Base-by-base conservation (phyloP, 225 moss, liverwort and hornwort genomes). In the Physcomitrium patens region DNA sequence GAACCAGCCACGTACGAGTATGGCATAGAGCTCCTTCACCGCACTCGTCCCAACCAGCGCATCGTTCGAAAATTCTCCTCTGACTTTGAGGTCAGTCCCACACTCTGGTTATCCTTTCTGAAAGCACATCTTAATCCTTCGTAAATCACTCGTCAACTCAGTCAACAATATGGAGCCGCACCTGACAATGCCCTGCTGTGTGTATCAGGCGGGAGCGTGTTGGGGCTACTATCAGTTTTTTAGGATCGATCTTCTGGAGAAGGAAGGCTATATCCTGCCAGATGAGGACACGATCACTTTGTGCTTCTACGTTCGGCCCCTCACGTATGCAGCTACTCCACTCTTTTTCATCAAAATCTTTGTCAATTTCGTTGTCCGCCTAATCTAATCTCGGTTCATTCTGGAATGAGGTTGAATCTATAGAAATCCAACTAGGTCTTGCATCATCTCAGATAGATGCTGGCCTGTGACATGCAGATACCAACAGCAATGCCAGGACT, bases 211-310 rank as follows among this genome's bases (percentile, higher is more conserved):
- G 63, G 89, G 89, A 26, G 89, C 89, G 54, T 90, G 89, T 52
- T 90, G 87, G 89, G 89, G 89, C 27, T 90, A 90, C 55, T 90
- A 90, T 68, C 89, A 90, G 59, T 90, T 87, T 63, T 85, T 86
- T 73, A 73, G 87, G 27, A 85, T 90, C 16, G 84, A 90, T 61
- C 78, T 90, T 65, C 68, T 90, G 16, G 89, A 90, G 78, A 90
- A 90, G 54, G 89, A 90, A 72, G 89, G 87, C 15, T 90, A 90
- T 53, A 82, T 90, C 53, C 87, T 80, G 59, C 76, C 82, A 14
- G 85, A 83, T 16, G 89, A 89, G 61, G 87, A 90, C 70, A 74
- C 76, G 75, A 82, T 90, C 70, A 82, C 82, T 18, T 68, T 90
- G 3, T 82, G 87, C 28, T 90, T 90, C 76, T 85, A 85, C 68